phyloP scores from a whole-genome alignment of 139 green algal genomes.

The Edaphochlamys debaryana region DNA sequence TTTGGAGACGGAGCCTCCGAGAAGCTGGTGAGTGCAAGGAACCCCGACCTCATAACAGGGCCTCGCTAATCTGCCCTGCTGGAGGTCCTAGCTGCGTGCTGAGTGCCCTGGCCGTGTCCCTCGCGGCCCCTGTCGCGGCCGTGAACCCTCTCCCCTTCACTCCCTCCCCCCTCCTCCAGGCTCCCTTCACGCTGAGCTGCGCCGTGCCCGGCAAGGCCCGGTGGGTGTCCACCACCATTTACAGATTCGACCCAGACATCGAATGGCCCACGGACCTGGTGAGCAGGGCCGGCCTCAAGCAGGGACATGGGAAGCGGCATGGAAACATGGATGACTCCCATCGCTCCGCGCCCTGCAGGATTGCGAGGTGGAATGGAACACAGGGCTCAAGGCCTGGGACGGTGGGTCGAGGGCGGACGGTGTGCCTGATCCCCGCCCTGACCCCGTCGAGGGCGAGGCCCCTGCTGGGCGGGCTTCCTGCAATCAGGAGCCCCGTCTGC shows the following conservation, averaged over 20 bases:
- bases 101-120: neutral
- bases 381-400: conserved; percentile 55
- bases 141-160: too few relatives aligned
- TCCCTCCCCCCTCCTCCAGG: neutral
- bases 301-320: too few relatives aligned
- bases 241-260: conserved; percentile 52
- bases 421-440: neutral
- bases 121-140: neutral
- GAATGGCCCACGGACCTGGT: conserved; percentile 65
- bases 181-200: conserved; percentile 62
- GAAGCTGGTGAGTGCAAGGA: neutral
- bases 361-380: conserved; percentile 55
- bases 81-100: neutral
- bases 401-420: conserved; percentile 48
- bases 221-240: conserved; percentile 56
- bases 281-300: too few relatives aligned
- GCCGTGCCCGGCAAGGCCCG: too few relatives aligned
- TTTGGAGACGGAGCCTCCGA: conserved; percentile 37
- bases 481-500: too few relatives aligned
- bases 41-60: neutral
- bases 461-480: too few relatives aligned
- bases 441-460: too few relatives aligned
- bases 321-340: too few relatives aligned
- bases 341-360: too few relatives aligned
- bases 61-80: neutral